Percentiles rank a stretch among this genome's conserved stretches.
Evolutionary conservation across 306 rosid genomes (phyloP).

Genomic region (Prunus persica): Prunus_persica_NCBIv2 NC_034009.1:22448501-22449000

Average conservation of each 20-base stretch:
- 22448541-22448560: too few relatives aligned
- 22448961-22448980: background rate
- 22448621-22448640: too few relatives aligned
- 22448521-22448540: too few relatives aligned
- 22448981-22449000: background rate
- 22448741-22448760: too few relatives aligned
- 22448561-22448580: too few relatives aligned
- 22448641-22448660: too few relatives aligned
- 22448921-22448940: background rate
- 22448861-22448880: background rate
- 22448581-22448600: too few relatives aligned
- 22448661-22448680: background rate
- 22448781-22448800: background rate
- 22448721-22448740: too few relatives aligned
- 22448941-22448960: background rate
- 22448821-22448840: background rate
- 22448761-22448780: too few relatives aligned
- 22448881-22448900: background rate
- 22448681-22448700: background rate
- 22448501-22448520: too few relatives aligned
- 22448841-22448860: background rate
- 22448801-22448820: background rate
- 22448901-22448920: background rate
- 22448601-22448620: too few relatives aligned
- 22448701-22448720: background rate